Evolutionary conservation across 108 stramenopile species (phyloP).

Genomic region (Stephanodiscus minutulus): DNA sequence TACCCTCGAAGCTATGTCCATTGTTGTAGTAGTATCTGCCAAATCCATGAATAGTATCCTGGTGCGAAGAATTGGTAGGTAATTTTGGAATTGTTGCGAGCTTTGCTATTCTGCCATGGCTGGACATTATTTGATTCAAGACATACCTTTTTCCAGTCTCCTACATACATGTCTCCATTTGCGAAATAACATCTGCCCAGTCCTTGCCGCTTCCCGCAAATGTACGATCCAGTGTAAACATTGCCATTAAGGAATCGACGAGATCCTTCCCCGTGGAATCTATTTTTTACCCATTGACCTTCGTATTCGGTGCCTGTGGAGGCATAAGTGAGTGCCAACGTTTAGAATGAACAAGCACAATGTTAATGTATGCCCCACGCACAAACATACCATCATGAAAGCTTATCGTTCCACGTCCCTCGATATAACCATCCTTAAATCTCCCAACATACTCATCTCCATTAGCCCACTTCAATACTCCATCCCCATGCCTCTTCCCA

Average conservation of each 20-base stretch:
- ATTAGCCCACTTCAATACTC: conserved; percentile 59
- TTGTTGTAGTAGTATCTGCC: conserved; percentile 65
- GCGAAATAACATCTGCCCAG: conserved; percentile 61
- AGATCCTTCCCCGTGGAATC: conserved; percentile 61
- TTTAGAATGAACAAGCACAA: neutral
- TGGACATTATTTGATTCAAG: neutral
- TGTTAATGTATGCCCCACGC: neutral
- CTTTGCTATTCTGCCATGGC: neutral
- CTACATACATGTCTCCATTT: conserved; percentile 64
- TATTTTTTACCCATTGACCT: conserved; percentile 63
- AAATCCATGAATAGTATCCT: conserved; percentile 59
- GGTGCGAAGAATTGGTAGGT: neutral
- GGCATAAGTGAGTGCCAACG: neutral
- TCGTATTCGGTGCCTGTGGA: conserved; percentile 58
- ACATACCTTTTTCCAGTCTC: conserved; percentile 39
- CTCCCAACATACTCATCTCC: conserved; percentile 63
- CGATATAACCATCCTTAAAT: conserved; percentile 57
- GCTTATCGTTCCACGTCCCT: conserved; percentile 57
- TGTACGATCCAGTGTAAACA: conserved; percentile 56
- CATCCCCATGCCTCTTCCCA: conserved; percentile 66
- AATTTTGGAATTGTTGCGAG: conserved; percentile 4
- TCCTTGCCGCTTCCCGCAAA: conserved; percentile 55
- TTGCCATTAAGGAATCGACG: conserved; percentile 66
- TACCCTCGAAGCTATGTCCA: conserved; percentile 61
- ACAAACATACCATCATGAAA: conserved; percentile 55